phyloP scores from a whole-genome alignment of 2,329 filamentous ascomycete species.

The Sporothrix mexicana region DNA sequence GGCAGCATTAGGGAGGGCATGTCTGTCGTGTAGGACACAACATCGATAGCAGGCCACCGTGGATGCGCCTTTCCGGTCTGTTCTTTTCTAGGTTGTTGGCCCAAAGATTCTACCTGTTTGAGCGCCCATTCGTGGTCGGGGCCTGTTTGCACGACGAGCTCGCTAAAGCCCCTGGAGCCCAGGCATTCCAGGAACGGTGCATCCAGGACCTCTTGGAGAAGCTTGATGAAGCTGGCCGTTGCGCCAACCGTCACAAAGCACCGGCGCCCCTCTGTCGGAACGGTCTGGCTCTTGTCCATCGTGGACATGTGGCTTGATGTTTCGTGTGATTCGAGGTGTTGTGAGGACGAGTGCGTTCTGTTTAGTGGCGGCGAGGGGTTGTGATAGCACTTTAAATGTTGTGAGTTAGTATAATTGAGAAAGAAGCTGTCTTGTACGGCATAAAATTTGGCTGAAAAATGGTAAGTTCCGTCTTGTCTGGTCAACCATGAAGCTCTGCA shows the following conservation, averaged over 20 bases:
- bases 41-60: slow-evolving; percentile 34
- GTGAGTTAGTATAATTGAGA: too few relatives aligned
- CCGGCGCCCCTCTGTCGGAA: slow-evolving; percentile 48
- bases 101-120: slow-evolving; percentile 40
- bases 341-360: background rate
- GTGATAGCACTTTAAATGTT: too few relatives aligned
- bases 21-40: slow-evolving; percentile 71
- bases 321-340: background rate
- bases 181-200: slow-evolving; percentile 68
- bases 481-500: background rate
- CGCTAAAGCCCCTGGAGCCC: slow-evolving; percentile 65
- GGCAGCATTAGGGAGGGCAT: slow-evolving; percentile 64
- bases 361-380: background rate
- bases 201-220: slow-evolving; percentile 71
- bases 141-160: slow-evolving; percentile 82
- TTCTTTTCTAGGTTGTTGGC: slow-evolving; percentile 42
- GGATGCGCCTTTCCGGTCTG: background rate
- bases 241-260: slow-evolving; percentile 90
- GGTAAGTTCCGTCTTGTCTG: background rate
- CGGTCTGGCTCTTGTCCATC: background rate
- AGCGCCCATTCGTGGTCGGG: slow-evolving; percentile 65
- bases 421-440: too few relatives aligned
- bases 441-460: too few relatives aligned
- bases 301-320: background rate
- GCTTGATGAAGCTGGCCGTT: slow-evolving; percentile 78